A percentile compares a stretch with the other conserved stretches of the same genome.
phyloP scores from a whole-genome alignment of 225 moss, liverwort and hornwort species.

The Lunularia cruciata region DNA sequence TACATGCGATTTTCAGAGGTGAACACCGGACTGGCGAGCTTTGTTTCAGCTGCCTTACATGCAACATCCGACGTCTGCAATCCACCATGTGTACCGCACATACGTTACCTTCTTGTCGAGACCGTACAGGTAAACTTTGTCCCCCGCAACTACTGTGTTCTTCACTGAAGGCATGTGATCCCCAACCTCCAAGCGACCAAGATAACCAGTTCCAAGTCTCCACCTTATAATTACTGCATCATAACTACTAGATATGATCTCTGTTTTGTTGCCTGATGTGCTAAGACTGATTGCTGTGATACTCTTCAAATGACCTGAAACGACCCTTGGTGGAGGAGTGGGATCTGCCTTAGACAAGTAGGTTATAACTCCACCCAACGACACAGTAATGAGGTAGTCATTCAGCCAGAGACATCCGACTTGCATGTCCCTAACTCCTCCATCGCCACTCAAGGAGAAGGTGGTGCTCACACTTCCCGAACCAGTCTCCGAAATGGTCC shows the following conservation, averaged over 20 bases:
- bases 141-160: conserved; percentile 53
- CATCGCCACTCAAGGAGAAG: conserved; percentile 54
- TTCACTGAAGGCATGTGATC: conserved; percentile 54
- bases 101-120: conserved; percentile 67
- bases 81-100: no score
- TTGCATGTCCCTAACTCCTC: conserved; percentile 92
- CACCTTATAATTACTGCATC: conserved; percentile 80
- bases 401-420: conserved; percentile 98
- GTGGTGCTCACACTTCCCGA: conserved; percentile 58
- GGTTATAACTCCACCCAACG: conserved; percentile 74
- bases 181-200: conserved; percentile 65
- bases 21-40: no score
- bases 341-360: conserved; percentile 60
- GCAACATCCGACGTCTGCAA: no score
- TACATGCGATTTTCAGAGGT: no score
- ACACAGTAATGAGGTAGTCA: conserved; percentile 71
- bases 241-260: conserved; percentile 81
- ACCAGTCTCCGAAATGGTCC: conserved; percentile 75
- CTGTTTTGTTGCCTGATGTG: conserved; percentile 40
- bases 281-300: conserved; percentile 74
- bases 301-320: conserved; percentile 93
- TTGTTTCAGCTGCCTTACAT: no score
- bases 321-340: conserved; percentile 39
- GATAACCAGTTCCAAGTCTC: conserved; percentile 68
- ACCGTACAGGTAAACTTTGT: conserved; percentile 61